Base-by-base conservation (phyloP, 768 basidiomycete genomes). In the Gloeopeniophorella convolvens region DNA sequence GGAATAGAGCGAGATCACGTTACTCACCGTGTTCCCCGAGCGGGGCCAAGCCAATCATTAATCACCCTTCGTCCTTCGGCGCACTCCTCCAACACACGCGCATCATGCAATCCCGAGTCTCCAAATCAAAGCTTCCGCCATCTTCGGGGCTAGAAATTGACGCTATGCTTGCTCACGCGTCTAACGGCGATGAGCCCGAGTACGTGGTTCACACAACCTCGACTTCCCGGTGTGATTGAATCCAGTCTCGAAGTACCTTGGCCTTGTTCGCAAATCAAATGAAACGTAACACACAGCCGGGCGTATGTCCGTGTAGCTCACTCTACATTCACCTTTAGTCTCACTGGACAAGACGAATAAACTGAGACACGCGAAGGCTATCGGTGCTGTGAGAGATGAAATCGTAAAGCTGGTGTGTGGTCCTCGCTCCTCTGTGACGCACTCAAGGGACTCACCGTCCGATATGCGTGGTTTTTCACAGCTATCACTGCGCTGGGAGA, bases 381-480 rank as follows among this genome's bases (percentile, higher is more conserved):
- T 46, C 15, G 57, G 40, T 13, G 41, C 40, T 18, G 44, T 23
- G n/a, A 21, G 37, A 55, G 26, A 39, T 21, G 42, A 59, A 28
- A 30, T 45, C 36, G 53, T 42, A 39, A 54, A 48, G 24, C 20
- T 43, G 30, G 52, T 32, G 43, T 28, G 31, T 41, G 13, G 4
- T 33, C 7, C 15, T 39, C 20, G 24, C n/a, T n/a, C n/a, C n/a
- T n/a, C n/a, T n/a, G n/a, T n/a, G n/a, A n/a, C n/a, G n/a, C n/a
- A n/a, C n/a, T n/a, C n/a, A n/a, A n/a, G n/a, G n/a, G n/a, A n/a
- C n/a, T n/a, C n/a, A n/a, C n/a, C n/a, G n/a, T n/a, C n/a, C n/a
- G n/a, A n/a, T n/a, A n/a, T n/a, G 26, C 26, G 3, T 23, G 4
- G 4, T 27, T 10, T 21, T 15, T 20, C 23, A 21, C 16, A 54